A percentile compares a stretch with the other conserved stretches of the same genome.
Conservation (phyloP, 1,284 basidiomycete species). For the Rhodotorula mucilaginosa region DNA sequence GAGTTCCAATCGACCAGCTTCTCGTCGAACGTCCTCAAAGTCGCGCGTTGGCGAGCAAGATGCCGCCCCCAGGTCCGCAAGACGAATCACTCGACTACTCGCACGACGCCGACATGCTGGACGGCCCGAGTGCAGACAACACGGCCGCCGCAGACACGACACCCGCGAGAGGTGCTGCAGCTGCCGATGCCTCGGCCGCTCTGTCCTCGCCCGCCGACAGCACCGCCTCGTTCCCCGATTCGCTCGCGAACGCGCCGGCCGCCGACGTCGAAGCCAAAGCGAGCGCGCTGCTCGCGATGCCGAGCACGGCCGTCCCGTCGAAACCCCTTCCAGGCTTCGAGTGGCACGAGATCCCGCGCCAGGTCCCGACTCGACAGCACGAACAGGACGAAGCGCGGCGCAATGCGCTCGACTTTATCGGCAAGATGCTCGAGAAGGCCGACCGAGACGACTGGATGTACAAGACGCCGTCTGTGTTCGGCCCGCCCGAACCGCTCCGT, state of each 20-base stretch:
- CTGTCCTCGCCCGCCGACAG: background rate
- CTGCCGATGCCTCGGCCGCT: background rate
- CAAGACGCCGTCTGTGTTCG: slow-evolving; percentile 20
- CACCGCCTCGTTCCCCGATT: slow-evolving; percentile 3
- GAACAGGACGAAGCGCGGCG: slow-evolving; percentile 5
- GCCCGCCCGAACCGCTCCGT: background rate
- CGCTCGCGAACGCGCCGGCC: slow-evolving; percentile 11
- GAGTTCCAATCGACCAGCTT: too few species aligned
- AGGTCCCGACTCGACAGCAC: background rate
- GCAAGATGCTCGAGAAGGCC: slow-evolving; percentile 6
- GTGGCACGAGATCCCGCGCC: background rate
- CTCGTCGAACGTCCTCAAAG: too few species aligned
- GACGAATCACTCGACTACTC: too few species aligned
- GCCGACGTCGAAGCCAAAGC: slow-evolving; percentile 17
- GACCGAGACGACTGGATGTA: slow-evolving; percentile 29
- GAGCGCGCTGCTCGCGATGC: slow-evolving; percentile 15
- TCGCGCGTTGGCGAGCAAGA: too few species aligned
- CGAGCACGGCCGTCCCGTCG: background rate
- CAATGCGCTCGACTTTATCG: slow-evolving; percentile 19
- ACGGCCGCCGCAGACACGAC: too few species aligned
- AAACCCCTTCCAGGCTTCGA: background rate
- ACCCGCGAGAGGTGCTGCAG: too few species aligned
- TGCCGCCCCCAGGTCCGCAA: too few species aligned
- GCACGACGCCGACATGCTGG: too few species aligned
- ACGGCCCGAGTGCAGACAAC: too few species aligned